These are phyloP conservation scores for Sarocladiaceae sp. DNA, from an alignment of 2,329 filamentous ascomycete genomes.

Conservation along the genomic window DNA sequence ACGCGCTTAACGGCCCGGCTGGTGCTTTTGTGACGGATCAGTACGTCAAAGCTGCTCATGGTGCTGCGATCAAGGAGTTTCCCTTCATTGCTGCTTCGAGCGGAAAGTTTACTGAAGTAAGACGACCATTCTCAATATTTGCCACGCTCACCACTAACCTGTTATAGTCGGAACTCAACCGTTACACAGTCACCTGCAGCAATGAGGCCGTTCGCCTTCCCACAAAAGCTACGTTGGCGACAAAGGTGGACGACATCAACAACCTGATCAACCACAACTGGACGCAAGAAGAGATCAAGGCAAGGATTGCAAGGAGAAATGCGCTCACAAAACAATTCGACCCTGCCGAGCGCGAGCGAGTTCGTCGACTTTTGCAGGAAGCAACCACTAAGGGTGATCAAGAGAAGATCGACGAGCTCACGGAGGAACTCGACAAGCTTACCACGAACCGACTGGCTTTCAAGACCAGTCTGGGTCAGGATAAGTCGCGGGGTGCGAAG, in stretches of 20 bases:
- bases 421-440: conserved; percentile 58
- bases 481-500: conserved; percentile 48
- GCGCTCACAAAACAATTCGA: conserved; percentile 63
- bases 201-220: conserved; percentile 71
- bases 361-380: conserved; percentile 61
- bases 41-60: conserved; percentile 77
- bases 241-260: conserved; percentile 80
- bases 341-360: conserved; percentile 62
- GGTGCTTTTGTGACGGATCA: conserved; percentile 79
- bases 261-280: conserved; percentile 72
- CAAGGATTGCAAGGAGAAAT: conserved; percentile 70
- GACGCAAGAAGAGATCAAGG: conserved; percentile 77
- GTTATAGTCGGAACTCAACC: conserved; percentile 67
- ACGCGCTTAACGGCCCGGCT: conserved; percentile 75
- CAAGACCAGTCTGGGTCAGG: conserved; percentile 55
- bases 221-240: conserved; percentile 62
- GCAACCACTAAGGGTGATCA: conserved; percentile 62
- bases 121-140: conserved; percentile 15
- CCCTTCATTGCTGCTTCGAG: conserved; percentile 91
- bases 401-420: conserved; percentile 47
- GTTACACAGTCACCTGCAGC: conserved; percentile 71
- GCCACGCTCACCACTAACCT: conserved; percentile 18
- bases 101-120: conserved; percentile 74
- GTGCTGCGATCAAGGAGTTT: conserved; percentile 78
- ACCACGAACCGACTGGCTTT: conserved; percentile 71